Evolutionary conservation across 495 filamentous ascomycete species (phyloP), one percentile per base, ranked within the genome.

Genomic region (Tricharina praecox): DNA sequence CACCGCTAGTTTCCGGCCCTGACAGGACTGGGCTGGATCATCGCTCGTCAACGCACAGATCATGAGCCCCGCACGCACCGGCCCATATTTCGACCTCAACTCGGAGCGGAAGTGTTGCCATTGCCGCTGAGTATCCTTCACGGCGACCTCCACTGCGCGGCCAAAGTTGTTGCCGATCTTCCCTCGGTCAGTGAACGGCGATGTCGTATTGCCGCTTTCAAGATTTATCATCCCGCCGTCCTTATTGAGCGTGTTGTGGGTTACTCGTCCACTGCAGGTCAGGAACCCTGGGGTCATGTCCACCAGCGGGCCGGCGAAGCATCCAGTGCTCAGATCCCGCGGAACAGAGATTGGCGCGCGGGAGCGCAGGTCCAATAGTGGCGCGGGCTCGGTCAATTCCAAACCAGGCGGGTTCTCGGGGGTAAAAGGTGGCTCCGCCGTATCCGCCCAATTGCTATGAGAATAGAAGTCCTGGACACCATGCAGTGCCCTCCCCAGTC

Each of bases 361-460:
- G n/a, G 19, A 15, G 13, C 36, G 13, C 36, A 39, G 19, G 16
- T 39, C 36, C 36, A 39, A 39, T 20, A 39, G 5, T 16, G 36
- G 36, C 7, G 36, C 36, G 16, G 19, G 13, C 13, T 7, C 36
- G 5, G 13, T 5, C 5, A 5, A 20, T 5, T 39, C 16, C 36
- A 39, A 16, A 20, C 36, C 36, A 20, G 36, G 36, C 5, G 36
- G 36, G 19, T 39, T 39, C n/a, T 15, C 13, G 13, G n/a, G 36
- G 15, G 13, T 7, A 20, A 7, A 39, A 39, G 36, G 36, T 7
- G 36, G 36, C 19, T 39, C 36, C 7, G 36, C 13, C 5, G 36
- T 39, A 39, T 39, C 36, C 5, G n/a, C 36, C 36, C 36, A 39
- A 39, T 39, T 39, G 36, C 36, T 39, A 20, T 39, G 36, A 5